Base-by-base conservation (phyloP, 1,284 basidiomycete genomes). In the Cerrena zonata region DNA sequence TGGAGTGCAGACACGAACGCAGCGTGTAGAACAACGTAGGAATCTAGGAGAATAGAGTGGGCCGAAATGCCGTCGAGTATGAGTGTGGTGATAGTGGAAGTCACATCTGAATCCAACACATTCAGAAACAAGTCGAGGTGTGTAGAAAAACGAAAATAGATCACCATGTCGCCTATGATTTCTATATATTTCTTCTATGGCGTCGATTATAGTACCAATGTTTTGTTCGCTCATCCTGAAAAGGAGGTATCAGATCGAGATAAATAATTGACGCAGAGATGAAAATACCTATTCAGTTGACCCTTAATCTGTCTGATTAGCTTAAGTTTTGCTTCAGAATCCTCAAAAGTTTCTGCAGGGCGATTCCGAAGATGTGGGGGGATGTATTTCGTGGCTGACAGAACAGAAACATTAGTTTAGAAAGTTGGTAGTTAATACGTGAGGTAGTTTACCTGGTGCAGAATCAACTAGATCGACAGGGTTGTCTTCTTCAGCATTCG, bases 21-120 rank as follows among this genome's bases (percentile, higher is more conserved):
- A 0, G 94, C 93, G 63, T 98, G 86, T 3, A 97, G 76, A 13
- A 94, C 86, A 47, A 98, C 90, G 60, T 93, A 94, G 1, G 90
- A 91, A 65, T 98, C 94, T 45, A 98, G 76, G 3, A 91, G 75
- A 45, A 89, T 88, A 0, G 90, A 83, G 64, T 89, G 87, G 15
- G 86, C 81, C 1, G 91, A 82, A 45, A 96, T 89, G 40, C 89
- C 88, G 48, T 88, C 79, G 48, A 96, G 81, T 48, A 98, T 80
- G 42, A 96, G 75, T 1, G 70, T 78, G 2, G 91, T 91, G 40
- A 98, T 65, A 1, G 82, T 84, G 0, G 86, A 80, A 0, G 93
- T 92, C 2, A 97, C 88, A 59, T 96, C 91, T 86, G 65, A 13
- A 41, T 23, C 15, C 18, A 5, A 24, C 13, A 0, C 13, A 25